Conservation (phyloP, 2,329 filamentous ascomycete species). For the Xylariales sp. region DNA sequence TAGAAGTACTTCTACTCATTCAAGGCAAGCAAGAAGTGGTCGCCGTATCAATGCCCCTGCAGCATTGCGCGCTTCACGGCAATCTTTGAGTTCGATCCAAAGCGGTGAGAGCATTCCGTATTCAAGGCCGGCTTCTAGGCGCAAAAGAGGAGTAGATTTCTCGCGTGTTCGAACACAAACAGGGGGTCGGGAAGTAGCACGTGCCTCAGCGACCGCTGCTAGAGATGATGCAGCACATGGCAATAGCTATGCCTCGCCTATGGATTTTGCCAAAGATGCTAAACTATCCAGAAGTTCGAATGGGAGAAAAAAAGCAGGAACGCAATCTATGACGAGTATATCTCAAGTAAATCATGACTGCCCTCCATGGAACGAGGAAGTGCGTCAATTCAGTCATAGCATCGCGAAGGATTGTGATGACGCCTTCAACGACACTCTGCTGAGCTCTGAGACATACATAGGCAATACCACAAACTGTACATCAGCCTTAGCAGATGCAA, state of each 20-base stretch:
- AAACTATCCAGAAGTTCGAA: slow-evolving; percentile 29
- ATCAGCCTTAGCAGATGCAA: slow-evolving; percentile 26
- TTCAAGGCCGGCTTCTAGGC: slow-evolving; percentile 57
- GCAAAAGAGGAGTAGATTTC: slow-evolving; percentile 67
- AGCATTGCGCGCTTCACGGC: slow-evolving; percentile 51
- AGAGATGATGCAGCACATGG: slow-evolving; percentile 46
- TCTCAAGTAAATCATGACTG: slow-evolving; percentile 35
- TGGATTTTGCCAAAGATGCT: slow-evolving; percentile 40
- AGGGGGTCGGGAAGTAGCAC: slow-evolving; percentile 32
- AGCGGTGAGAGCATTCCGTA: slow-evolving; percentile 57
- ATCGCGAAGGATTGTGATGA: slow-evolving; percentile 92
- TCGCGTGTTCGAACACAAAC: slow-evolving; percentile 59
- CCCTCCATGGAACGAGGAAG: slow-evolving; percentile 74
- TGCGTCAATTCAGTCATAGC: slow-evolving; percentile 84
- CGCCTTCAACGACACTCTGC: slow-evolving; percentile 79
- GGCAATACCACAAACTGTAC: slow-evolving; percentile 31
- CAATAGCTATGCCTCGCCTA: slow-evolving; percentile 42
- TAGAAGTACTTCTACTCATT: slow-evolving; percentile 49
- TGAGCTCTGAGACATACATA: slow-evolving; percentile 45
- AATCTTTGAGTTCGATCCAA: slow-evolving; percentile 64
- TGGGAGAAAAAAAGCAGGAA: slow-evolving; percentile 32
- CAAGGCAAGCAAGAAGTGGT: slow-evolving; percentile 38
- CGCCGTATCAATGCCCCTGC: slow-evolving; percentile 48
- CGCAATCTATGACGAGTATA: slow-evolving; percentile 45
- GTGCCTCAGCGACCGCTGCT: slow-evolving; percentile 45